Evolutionary conservation across 768 basidiomycete genomes (phyloP), one percentile per base, ranked within the genome.

Genomic region (Lentinula detonsa): DNA sequence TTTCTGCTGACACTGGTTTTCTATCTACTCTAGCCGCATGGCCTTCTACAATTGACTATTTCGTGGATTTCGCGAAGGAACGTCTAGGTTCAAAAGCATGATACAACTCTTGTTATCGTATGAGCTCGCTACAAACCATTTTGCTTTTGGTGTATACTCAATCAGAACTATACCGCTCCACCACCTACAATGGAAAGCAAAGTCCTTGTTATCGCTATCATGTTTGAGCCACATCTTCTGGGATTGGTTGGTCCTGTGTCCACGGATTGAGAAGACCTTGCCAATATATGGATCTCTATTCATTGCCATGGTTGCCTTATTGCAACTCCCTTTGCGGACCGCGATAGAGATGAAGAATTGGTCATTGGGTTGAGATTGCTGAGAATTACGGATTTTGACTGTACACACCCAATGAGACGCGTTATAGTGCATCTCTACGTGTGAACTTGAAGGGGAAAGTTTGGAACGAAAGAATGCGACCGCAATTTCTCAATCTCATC

Each of bases 41-140:
- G 92, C 92, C 92, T 4, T 92, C 91, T 40, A 81, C 87, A 23
- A 89, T 94, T 63, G 92, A 95, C 66, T 90, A 91, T 56, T 93
- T 92, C 66, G 90, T 91, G 15, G 84, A 81, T 59, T 87, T 79
- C 67, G 88, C 84, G 43, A 84, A 79, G 68, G 72, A 73, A 63
- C 73, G 77, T 51, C 62, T 79, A 51, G 58, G 50, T 18, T 48
- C 64, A 40, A 57, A 55, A 40, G 57, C 51, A 35, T 62, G 52
- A 62, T 60, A 39, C 37, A 39, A 31, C 28, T 23, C 7, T 16
- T 40, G 18, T 16, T 31, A 56, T 23, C 39, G 23, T 56, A 56
- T 23, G 15, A 15, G 43, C 15, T 42, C 31, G 37, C 23, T 33
- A 23, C 55, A 39, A n/a, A 16, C 40, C 18, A 13, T 56, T 13